Evolutionary conservation across 2,329 filamentous ascomycete species (phyloP).

Genomic region (Gliomastix tumulicola): DNA sequence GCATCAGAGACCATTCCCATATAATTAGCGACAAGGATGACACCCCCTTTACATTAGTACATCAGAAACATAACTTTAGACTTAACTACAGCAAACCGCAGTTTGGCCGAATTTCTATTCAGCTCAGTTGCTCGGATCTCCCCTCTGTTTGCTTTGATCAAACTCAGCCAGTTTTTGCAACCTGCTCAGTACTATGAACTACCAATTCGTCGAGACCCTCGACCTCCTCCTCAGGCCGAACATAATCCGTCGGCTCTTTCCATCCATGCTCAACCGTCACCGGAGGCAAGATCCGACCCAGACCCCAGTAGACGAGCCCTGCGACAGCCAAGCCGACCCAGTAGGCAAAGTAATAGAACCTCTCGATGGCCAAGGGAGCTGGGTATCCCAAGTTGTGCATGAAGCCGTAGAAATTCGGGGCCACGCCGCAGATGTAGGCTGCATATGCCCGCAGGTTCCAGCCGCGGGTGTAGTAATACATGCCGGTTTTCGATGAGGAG

Average conservation of each 20-base stretch:
- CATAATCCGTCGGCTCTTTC: conserved; percentile 10
- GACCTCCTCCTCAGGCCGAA: conserved; percentile 6
- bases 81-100: no score
- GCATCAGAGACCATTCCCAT: no score
- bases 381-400: conserved; percentile 29
- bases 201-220: no score
- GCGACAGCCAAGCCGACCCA: conserved; percentile 43
- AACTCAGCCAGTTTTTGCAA: no score
- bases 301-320: conserved; percentile 13
- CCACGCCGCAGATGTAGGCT: conserved; percentile 22
- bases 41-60: no score
- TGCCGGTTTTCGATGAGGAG: conserved; percentile 45
- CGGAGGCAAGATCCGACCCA: conserved; percentile 10
- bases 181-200: no score
- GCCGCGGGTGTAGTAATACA: not conserved
- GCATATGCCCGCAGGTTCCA: conserved; percentile 3
- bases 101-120: no score
- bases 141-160: no score
- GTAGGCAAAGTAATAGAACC: conserved; percentile 51
- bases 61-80: no score
- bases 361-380: conserved; percentile 20
- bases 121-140: no score
- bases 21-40: no score
- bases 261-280: conserved; percentile 7
- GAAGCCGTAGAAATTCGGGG: conserved; percentile 32